Percentiles rank a stretch among this genome's conserved stretches.
These are phyloP conservation scores for Biancaea sappan DNA, from an alignment of 306 rosid genomes.

Conservation along the genomic window DNA sequence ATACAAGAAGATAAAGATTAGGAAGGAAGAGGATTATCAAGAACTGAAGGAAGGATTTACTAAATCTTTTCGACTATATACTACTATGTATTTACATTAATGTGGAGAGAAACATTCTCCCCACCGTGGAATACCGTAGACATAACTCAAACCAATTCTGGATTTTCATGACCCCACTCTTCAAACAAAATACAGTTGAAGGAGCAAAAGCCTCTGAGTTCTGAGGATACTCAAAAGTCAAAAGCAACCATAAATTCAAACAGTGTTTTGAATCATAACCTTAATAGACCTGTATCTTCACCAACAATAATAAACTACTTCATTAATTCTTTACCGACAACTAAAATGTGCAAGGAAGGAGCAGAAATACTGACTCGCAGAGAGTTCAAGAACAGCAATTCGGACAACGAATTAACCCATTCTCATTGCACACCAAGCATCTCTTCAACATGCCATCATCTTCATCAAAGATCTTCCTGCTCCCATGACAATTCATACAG, in stretches of 20 bases:
- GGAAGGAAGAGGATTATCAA: not conserved
- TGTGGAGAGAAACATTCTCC: not conserved
- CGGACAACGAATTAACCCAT: slow-evolving; percentile 70
- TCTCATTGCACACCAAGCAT: slow-evolving; percentile 68
- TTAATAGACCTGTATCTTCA: slow-evolving; percentile 28
- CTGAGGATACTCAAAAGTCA: not conserved
- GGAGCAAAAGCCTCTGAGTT: not conserved
- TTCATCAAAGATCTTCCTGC: slow-evolving; percentile 67
- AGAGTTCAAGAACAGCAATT: slow-evolving; percentile 54
- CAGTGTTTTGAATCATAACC: slow-evolving; percentile 44
- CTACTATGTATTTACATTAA: slow-evolving; percentile 18
- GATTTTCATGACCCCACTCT: slow-evolving; percentile 9
- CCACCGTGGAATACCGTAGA: slow-evolving; percentile 14
- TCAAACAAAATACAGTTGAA: slow-evolving; percentile 4
- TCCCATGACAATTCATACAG: slow-evolving; percentile 29
- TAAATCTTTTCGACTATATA: not conserved
- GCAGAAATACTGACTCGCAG: not conserved
- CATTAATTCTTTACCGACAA: slow-evolving; percentile 48
- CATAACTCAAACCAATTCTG: not conserved
- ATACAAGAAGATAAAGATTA: not conserved
- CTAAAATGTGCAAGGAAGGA: slow-evolving; percentile 44
- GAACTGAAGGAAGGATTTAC: not conserved
- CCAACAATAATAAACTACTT: slow-evolving; percentile 17
- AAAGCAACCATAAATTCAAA: slow-evolving; percentile 42
- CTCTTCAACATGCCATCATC: slow-evolving; percentile 55